Conservation (phyloP, 139 green algal species). For the Chlorella ohadii region DNA sequence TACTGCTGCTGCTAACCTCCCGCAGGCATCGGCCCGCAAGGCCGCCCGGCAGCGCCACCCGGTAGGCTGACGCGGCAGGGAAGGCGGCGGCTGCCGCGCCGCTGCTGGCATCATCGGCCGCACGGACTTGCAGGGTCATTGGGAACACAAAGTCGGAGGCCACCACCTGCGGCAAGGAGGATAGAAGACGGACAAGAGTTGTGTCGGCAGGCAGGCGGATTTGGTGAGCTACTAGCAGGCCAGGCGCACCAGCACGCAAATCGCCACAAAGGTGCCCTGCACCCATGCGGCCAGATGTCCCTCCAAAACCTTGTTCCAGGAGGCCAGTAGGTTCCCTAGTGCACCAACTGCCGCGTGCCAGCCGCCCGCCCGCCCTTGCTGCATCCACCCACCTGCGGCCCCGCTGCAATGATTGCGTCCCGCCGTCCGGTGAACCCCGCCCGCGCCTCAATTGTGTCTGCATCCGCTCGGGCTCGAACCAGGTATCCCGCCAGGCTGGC, state of each 20-base stretch:
- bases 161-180: constrained; percentile 35
- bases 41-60: constrained; percentile 19
- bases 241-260: too few species aligned
- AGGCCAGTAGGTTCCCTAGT: too few species aligned
- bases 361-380: not conserved
- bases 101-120: not conserved
- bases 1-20: not conserved
- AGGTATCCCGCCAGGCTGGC: constrained; percentile 32
- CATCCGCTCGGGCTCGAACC: constrained; percentile 31
- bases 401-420: constrained; percentile 14
- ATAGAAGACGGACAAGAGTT: too few species aligned
- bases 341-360: too few species aligned
- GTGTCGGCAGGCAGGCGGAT: too few species aligned
- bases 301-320: too few species aligned
- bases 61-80: not conserved
- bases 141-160: constrained; percentile 38
- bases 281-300: too few species aligned
- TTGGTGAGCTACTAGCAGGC: too few species aligned
- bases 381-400: constrained; percentile 1
- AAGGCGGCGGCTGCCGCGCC: too few species aligned
- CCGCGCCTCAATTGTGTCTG: constrained; percentile 41
- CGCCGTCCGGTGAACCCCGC: constrained; percentile 21
- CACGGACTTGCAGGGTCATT: not conserved
- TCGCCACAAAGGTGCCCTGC: too few species aligned
- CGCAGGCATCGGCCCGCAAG: not conserved